Conservation (phyloP, 2,329 filamentous ascomycete genomes). For the Fonsecaea nubica region DNA sequence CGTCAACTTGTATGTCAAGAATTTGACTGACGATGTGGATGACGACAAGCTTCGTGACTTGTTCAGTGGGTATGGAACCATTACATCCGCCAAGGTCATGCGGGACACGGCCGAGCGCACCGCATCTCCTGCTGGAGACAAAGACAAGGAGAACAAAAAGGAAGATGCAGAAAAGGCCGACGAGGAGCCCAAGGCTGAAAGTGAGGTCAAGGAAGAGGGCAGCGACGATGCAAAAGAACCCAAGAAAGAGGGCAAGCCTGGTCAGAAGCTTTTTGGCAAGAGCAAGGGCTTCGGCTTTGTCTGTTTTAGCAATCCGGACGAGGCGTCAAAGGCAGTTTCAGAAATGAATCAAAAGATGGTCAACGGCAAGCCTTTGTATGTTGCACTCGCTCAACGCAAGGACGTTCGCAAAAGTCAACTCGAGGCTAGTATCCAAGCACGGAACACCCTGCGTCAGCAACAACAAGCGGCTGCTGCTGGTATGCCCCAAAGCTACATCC, state of each 20-base stretch:
- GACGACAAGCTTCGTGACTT: conserved; percentile 96
- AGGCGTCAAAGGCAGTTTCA: conserved; percentile 97
- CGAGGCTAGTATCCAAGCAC: conserved; percentile 98
- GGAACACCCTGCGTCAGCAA: conserved; percentile 98
- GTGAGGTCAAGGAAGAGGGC: conserved; percentile 51
- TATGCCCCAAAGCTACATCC: conserved; percentile 83
- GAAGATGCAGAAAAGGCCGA: conserved; percentile 59
- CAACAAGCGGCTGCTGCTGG: conserved; percentile 90
- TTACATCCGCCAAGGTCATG: conserved; percentile 99
- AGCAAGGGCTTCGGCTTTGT: conserved; percentile 99
- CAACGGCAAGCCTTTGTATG: conserved; percentile 93
- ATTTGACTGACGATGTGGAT: conserved; percentile 94
- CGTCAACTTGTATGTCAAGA: conserved; percentile 99
- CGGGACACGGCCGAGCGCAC: conserved; percentile 71
- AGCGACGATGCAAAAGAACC: conserved; percentile 64
- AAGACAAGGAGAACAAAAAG: conserved; percentile 62
- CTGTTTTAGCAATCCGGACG: conserved; percentile 99
- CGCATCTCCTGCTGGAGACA: conserved; percentile 49
- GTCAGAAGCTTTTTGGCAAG: conserved; percentile 81
- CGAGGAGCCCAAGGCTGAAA: conserved; percentile 56
- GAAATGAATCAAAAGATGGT: conserved; percentile 99
- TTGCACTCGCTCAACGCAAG: conserved; percentile 98
- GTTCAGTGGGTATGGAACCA: conserved; percentile 88
- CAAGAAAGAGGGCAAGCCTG: conserved; percentile 58
- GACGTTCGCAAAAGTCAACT: conserved; percentile 99